These are phyloP conservation scores for Helicocarpus griseus DNA, from an alignment of 2,329 filamentous ascomycete species.

Conservation along the genomic window DNA sequence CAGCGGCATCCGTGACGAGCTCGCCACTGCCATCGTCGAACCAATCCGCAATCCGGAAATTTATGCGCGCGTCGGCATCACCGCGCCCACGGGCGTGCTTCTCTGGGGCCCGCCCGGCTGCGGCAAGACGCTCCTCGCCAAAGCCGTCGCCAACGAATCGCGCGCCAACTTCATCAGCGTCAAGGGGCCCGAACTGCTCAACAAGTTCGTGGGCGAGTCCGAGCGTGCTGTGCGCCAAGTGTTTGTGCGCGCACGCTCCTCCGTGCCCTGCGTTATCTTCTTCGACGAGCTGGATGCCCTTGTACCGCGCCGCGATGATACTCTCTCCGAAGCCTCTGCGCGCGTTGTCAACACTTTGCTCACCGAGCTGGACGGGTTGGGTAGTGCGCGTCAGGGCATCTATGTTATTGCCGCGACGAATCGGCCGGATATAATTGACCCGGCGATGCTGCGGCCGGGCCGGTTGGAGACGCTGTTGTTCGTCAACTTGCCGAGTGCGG, in stretches of 20 bases:
- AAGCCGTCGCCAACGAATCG: constrained; percentile 89
- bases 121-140: constrained; percentile 91
- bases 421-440: constrained; percentile 89
- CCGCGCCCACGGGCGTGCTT: constrained; percentile 73
- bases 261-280: constrained; percentile 88
- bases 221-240: constrained; percentile 88
- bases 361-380: constrained; percentile 82
- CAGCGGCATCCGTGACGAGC: constrained; percentile 64
- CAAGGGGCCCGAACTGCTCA: constrained; percentile 89
- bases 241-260: constrained; percentile 77
- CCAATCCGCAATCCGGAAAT: constrained; percentile 75
- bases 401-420: constrained; percentile 96
- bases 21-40: constrained; percentile 77
- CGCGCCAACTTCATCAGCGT: constrained; percentile 98
- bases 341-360: constrained; percentile 92
- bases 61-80: constrained; percentile 69
- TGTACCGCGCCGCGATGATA: constrained; percentile 71
- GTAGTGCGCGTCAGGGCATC: constrained; percentile 65
- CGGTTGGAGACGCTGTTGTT: constrained; percentile 82
- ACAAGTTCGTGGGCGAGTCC: constrained; percentile 96
- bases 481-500: constrained; percentile 69
- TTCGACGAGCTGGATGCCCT: constrained; percentile 96
- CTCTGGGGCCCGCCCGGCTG: constrained; percentile 96
- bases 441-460: constrained; percentile 86
- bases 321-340: constrained; percentile 69